These are phyloP conservation scores for Porodaedalea pini DNA, from an alignment of 1,284 basidiomycete species.

Conservation along the genomic window DNA sequence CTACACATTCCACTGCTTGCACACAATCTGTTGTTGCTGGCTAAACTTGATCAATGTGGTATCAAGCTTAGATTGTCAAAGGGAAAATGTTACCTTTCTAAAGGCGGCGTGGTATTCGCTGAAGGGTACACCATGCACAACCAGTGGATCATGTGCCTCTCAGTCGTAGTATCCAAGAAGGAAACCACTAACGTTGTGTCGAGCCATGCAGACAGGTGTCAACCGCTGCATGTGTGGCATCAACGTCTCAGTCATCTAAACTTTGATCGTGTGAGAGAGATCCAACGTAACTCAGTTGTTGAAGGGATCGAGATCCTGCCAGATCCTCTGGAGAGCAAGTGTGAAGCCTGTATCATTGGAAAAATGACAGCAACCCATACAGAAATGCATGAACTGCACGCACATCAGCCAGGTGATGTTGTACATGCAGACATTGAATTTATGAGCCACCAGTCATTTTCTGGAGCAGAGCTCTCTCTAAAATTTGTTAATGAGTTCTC, in stretches of 20 bases:
- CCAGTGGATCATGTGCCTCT: no score
- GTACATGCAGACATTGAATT: slow-evolving; percentile 5
- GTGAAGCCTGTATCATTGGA: background rate
- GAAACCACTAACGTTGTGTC: no score
- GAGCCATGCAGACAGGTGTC: no score
- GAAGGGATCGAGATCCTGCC: background rate
- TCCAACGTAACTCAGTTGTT: background rate
- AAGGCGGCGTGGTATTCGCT: background rate
- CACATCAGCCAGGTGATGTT: background rate
- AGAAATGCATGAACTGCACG: no score
- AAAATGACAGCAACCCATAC: background rate
- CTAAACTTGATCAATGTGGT: background rate
- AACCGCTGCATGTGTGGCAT: background rate
- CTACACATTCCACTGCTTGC: background rate
- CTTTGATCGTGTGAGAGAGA: background rate
- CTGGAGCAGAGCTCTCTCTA: background rate
- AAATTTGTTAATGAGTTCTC: background rate
- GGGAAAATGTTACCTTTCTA: background rate
- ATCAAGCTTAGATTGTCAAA: no score
- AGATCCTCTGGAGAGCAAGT: background rate
- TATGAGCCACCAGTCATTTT: background rate
- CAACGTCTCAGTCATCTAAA: background rate
- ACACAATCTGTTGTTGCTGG: background rate
- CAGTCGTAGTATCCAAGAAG: no score
- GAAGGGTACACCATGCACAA: no score